Evolutionary conservation across 208 protist species (phyloP), one percentile per base, ranked within the genome.

Genomic region (Novymonas esmeraldas): DNA sequence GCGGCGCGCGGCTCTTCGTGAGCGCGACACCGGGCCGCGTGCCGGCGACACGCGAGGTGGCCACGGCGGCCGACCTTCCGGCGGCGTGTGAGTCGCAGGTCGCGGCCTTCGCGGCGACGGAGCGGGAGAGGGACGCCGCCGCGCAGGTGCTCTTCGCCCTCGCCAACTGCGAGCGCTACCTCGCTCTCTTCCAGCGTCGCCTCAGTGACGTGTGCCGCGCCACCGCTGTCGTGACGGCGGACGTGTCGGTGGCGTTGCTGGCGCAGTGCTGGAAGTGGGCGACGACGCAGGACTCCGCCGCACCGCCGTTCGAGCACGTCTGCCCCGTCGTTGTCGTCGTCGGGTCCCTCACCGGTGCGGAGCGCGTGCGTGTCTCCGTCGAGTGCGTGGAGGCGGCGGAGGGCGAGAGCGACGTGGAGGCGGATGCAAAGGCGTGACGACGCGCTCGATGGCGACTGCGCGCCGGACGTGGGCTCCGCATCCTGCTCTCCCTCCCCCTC

Each of bases 91-190:
- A 28, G 14, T 22, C 33, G 34, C 11, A n/a, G 44, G 5, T 44
- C 3, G 22, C 1, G 2, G n/a, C 28, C 36, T 24, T 51, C 16
- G 59, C 20, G 2, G 18, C n/a, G 11, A 26, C 22, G n/a, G 45
- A 28, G 1, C 31, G 7, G 5, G 60, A 2, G 0, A 45, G 48
- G 36, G 13, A 78, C 11, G 57, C 82, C 54, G 61, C 64, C 20
- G 84, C 62, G 13, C 75, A 92, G 59, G 89, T 95, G 55, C 61
- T 79, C 22, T 87, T 89, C 55, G 78, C 78, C 18, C 79, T 86
- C 51, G 81, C 86, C 20, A 94, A 92, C 64, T 78, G 75, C 26
- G 41, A 82, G 39, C 63, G 75, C 7, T 90, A 91, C 65, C 70
- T 82, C 42, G n/a, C 61, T 11, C 7, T 76, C 11, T 78, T 81